A percentile compares a stretch with the other conserved stretches of the same genome.
Conservation (phyloP, 768 basidiomycete species). For the Podaxis sp. region DNA sequence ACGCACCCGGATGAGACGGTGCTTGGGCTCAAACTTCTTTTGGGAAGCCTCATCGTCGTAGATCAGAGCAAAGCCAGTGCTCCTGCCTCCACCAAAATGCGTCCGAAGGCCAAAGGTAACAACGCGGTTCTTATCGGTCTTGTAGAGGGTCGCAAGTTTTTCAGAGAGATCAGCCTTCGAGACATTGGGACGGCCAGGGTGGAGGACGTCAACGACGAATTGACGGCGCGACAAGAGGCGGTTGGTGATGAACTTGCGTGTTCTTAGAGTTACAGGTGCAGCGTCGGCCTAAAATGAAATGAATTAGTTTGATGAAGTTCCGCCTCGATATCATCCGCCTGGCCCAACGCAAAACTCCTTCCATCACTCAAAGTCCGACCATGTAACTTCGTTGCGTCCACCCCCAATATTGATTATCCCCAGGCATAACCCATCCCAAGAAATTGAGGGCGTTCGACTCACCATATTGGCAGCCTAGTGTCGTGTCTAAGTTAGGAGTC, state of each 20-base stretch:
- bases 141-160: slow-evolving; percentile 91
- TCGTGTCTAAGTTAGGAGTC: slow-evolving; percentile 18
- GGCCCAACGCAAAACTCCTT: background rate
- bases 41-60: slow-evolving; percentile 95
- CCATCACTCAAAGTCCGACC: slow-evolving; percentile 5
- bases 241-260: slow-evolving; percentile 99
- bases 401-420: background rate
- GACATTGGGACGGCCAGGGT: slow-evolving; percentile 94
- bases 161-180: slow-evolving; percentile 89
- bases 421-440: slow-evolving; percentile 1
- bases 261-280: slow-evolving; percentile 92
- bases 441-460: slow-evolving; percentile 21
- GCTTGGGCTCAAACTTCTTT: slow-evolving; percentile 96
- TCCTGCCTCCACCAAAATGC: slow-evolving; percentile 96
- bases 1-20: slow-evolving; percentile 92
- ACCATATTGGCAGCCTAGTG: slow-evolving; percentile 35
- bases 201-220: slow-evolving; percentile 92
- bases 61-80: slow-evolving; percentile 95
- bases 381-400: background rate
- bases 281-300: slow-evolving; percentile 60
- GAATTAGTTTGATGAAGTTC: background rate
- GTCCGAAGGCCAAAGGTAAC: slow-evolving; percentile 95
- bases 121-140: slow-evolving; percentile 86
- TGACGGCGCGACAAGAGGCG: slow-evolving; percentile 94
- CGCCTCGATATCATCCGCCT: background rate